A percentile compares a stretch with the other conserved stretches of the same genome.
Conservation (phyloP, 164 flowering plant genomes). For the Tetrastigma voinierianum region DNA sequence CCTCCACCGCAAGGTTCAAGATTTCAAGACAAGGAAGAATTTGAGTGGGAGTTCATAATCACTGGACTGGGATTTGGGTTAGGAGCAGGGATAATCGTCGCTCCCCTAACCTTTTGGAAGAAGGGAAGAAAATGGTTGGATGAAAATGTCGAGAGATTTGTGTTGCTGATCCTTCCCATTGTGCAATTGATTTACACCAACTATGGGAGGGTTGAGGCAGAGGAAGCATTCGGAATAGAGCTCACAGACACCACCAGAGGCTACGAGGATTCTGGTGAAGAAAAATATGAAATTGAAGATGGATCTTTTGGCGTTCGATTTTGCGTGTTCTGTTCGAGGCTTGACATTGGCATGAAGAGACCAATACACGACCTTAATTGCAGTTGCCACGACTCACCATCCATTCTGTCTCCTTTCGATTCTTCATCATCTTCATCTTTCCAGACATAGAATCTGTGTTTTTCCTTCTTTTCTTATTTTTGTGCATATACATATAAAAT, state of each 20-base stretch:
- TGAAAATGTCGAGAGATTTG: conserved; percentile 20
- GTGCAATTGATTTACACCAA: conserved; percentile 22
- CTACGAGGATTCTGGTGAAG: conserved; percentile 14
- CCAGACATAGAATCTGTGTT: background rate
- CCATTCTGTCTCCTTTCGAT: conserved; percentile 21
- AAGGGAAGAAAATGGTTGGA: conserved; percentile 39
- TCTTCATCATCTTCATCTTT: conserved; percentile 21
- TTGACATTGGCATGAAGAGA: conserved; percentile 41
- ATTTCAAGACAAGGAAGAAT: background rate
- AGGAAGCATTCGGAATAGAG: conserved; percentile 26
- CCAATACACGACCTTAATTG: conserved; percentile 57
- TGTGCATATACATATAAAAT: background rate
- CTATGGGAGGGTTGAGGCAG: conserved; percentile 20
- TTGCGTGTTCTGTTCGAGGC: conserved; percentile 66
- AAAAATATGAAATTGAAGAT: conserved; percentile 14
- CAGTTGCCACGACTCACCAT: conserved; percentile 38
- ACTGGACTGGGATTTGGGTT: conserved; percentile 50
- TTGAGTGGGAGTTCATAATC: conserved; percentile 43
- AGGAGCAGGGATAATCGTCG: conserved; percentile 40
- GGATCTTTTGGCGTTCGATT: conserved; percentile 26
- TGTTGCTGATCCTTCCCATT: conserved; percentile 25
- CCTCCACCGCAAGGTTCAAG: background rate
- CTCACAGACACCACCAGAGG: conserved; percentile 16
- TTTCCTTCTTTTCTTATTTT: background rate
- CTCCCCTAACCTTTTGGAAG: conserved; percentile 36